Conservation (phyloP, 2,329 filamentous ascomycete genomes). For the Pseudonectria buxi region DNA sequence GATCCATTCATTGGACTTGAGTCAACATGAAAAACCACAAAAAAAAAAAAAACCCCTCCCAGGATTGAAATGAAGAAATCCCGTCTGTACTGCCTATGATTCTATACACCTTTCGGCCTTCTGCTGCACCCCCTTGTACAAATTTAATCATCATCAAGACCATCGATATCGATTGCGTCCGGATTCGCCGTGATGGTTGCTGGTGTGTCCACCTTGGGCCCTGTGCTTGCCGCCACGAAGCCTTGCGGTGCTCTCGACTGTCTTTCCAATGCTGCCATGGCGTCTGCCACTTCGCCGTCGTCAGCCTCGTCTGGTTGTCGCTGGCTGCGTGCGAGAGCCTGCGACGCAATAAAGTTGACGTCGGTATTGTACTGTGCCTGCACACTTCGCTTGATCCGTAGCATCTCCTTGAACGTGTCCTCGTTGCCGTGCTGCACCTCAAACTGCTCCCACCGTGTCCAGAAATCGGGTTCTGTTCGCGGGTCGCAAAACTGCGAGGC, state of each 20-base stretch:
- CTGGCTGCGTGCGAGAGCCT: slow-evolving; percentile 83
- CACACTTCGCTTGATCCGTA: slow-evolving; percentile 93
- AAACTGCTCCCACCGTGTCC: slow-evolving; percentile 95
- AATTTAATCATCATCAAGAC: slow-evolving; percentile 51
- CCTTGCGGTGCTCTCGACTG: slow-evolving; percentile 83
- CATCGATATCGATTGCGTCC: slow-evolving; percentile 78
- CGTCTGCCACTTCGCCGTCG: slow-evolving; percentile 57
- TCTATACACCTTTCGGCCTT: slow-evolving; percentile 10
- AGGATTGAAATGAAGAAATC: slow-evolving; percentile 7
- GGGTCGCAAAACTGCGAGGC: slow-evolving; percentile 97
- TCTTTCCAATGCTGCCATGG: slow-evolving; percentile 83
- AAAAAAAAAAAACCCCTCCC: too few species aligned
- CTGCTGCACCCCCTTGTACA: slow-evolving; percentile 5
- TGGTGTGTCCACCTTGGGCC: slow-evolving; percentile 49
- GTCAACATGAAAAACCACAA: too few species aligned
- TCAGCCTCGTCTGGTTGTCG: slow-evolving; percentile 41
- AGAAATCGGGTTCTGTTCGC: slow-evolving; percentile 81
- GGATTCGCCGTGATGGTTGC: slow-evolving; percentile 58
- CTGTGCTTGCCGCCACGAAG: slow-evolving; percentile 82
- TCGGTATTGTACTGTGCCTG: slow-evolving; percentile 98
- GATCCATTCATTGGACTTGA: too few species aligned
- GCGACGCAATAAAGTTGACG: slow-evolving; percentile 95
- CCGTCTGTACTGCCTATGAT: slow-evolving; percentile 14
- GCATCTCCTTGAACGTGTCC: slow-evolving; percentile 99
- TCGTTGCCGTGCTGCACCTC: slow-evolving; percentile 98